phyloP scores from a whole-genome alignment of 75 land plant genomes.

The Chamaecyparis obtusa region DNA sequence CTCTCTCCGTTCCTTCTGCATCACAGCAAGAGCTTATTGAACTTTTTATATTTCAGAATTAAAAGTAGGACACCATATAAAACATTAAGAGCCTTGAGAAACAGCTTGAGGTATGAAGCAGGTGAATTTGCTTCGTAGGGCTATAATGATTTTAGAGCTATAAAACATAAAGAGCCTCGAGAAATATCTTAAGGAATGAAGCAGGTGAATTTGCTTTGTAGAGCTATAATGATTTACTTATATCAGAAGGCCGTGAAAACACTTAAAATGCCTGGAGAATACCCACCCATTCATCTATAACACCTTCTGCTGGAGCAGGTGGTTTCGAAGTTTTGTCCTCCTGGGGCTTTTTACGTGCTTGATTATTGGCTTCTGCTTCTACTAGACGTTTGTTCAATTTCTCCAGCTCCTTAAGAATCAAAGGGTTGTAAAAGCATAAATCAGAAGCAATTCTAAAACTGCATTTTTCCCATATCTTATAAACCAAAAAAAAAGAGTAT shows the following conservation, averaged over 20 bases:
- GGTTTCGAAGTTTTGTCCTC: slow-evolving; percentile 38
- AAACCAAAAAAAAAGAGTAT: neutral
- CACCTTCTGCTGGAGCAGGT: slow-evolving; percentile 57
- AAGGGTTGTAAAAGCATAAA: too few relatives aligned
- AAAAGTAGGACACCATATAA: neutral
- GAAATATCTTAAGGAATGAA: neutral
- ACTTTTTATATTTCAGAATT: neutral
- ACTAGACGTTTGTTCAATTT: slow-evolving; percentile 71
- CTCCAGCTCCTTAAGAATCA: slow-evolving; percentile 57
- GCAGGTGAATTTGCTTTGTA: neutral
- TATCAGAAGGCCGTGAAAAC: neutral
- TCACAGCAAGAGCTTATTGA: slow-evolving; percentile 7
- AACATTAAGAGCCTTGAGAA: neutral
- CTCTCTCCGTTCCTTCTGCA: slow-evolving; percentile 71
- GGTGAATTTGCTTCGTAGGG: too few relatives aligned
- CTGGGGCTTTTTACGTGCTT: slow-evolving; percentile 83
- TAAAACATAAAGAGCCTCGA: neutral
- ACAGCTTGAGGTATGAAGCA: neutral
- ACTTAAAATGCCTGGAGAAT: neutral
- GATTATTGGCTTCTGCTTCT: slow-evolving; percentile 89
- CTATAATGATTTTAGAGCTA: too few relatives aligned
- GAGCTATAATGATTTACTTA: neutral
- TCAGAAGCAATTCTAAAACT: neutral
- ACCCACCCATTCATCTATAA: slow-evolving; percentile 96
- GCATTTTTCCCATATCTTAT: neutral